Percentiles rank a stretch among this genome's conserved stretches.
phyloP scores from a whole-genome alignment of 495 filamentous ascomycete genomes.

The Xylaria telfairii region DNA sequence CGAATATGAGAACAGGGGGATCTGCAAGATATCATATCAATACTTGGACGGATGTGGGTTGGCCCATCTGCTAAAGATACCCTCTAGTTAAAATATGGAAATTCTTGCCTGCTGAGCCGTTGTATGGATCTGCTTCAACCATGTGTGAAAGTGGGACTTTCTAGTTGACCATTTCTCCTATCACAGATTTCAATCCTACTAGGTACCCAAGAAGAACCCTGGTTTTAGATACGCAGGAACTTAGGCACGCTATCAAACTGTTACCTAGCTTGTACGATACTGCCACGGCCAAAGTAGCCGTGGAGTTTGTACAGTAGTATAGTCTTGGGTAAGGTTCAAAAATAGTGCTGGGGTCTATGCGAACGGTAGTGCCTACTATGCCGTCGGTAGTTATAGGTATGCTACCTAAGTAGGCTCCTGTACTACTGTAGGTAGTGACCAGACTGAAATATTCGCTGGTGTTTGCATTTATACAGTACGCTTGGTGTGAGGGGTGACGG shows the following conservation, averaged over 20 bases:
- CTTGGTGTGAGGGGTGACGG: too few species aligned
- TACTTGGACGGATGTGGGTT: constrained; percentile 1
- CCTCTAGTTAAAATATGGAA: neutral
- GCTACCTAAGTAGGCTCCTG: too few species aligned
- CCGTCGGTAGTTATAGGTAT: too few species aligned
- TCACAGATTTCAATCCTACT: neutral
- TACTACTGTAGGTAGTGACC: too few species aligned
- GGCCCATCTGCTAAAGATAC: neutral
- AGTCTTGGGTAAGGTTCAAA: too few species aligned
- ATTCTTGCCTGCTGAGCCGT: neutral
- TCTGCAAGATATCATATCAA: neutral
- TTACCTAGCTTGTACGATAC: neutral
- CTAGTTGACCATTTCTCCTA: neutral
- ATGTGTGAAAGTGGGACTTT: neutral
- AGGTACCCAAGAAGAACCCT: neutral
- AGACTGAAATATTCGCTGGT: neutral
- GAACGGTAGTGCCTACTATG: too few species aligned
- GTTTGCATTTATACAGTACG: neutral
- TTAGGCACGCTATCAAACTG: neutral
- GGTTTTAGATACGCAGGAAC: neutral
- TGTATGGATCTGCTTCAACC: neutral
- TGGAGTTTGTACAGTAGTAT: neutral
- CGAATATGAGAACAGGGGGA: neutral
- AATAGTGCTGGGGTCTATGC: too few species aligned
- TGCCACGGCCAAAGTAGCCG: neutral